Evolutionary conservation across 768 basidiomycete genomes (phyloP).

Genomic region (Crassisporium funariophilum): DNA sequence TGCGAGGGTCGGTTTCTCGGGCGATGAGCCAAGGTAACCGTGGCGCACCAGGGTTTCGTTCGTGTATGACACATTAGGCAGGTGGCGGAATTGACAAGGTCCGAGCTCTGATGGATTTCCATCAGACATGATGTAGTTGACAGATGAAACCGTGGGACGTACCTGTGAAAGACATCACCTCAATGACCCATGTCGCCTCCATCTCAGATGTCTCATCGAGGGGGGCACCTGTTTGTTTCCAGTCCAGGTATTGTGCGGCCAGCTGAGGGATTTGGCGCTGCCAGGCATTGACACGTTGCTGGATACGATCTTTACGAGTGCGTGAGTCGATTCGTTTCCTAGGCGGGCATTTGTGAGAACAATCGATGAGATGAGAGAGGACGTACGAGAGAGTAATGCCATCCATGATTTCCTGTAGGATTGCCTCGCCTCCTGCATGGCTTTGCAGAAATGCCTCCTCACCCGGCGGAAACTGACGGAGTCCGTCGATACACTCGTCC

Average conservation of each 20-base stretch:
- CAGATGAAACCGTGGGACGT: no score
- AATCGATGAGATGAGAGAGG: neutral
- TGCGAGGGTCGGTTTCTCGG: neutral
- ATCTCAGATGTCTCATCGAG: no score
- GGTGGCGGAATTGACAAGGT: neutral
- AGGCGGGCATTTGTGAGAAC: neutral
- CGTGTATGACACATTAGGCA: neutral
- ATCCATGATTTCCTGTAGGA: neutral
- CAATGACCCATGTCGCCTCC: neutral
- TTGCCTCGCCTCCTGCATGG: neutral
- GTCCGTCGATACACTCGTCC: neutral
- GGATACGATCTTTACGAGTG: neutral
- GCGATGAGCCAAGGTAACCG: slow-evolving; percentile 3
- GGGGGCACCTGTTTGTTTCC: neutral
- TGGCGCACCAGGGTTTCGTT: neutral
- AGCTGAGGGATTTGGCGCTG: neutral
- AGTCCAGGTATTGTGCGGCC: neutral
- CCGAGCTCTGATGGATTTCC: no score
- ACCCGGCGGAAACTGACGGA: neutral
- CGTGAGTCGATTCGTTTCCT: neutral
- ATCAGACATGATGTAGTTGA: no score
- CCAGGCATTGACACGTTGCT: neutral
- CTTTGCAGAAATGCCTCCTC: neutral
- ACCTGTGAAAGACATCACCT: neutral
- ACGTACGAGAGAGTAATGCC: neutral